These are phyloP conservation scores for Phaffomyces thermotolerans DNA, from an alignment of 805 yeast genomes.

Conservation along the genomic window DNA sequence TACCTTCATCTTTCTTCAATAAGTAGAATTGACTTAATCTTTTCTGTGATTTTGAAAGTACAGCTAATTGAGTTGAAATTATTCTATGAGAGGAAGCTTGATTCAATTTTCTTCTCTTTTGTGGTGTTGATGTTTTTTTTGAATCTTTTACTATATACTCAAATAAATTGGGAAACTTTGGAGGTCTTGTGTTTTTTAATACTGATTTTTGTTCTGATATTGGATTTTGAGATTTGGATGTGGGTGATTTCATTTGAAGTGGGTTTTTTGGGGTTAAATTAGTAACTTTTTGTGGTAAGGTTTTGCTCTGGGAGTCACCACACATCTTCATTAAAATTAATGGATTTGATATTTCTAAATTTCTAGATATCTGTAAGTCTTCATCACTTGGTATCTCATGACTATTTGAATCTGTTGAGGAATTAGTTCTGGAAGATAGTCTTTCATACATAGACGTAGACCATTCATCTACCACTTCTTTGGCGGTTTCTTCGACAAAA, in stretches of 20 bases:
- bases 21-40: background rate
- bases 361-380: slow-evolving; percentile 7
- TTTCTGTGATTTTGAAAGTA: background rate
- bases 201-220: background rate
- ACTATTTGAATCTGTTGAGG: background rate
- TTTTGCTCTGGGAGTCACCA: background rate
- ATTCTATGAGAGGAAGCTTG: too few relatives aligned
- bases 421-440: slow-evolving; percentile 3
- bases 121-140: background rate
- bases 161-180: background rate
- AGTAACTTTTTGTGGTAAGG: background rate
- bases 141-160: background rate
- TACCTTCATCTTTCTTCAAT: background rate
- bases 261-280: background rate
- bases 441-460: slow-evolving; percentile 6
- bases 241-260: background rate
- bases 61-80: background rate
- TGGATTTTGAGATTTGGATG: background rate
- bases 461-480: slow-evolving; percentile 7
- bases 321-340: slow-evolving; percentile 16
- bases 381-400: slow-evolving; percentile 5
- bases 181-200: background rate
- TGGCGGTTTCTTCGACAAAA: background rate
- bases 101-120: background rate
- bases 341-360: slow-evolving; percentile 19